phyloP scores from a whole-genome alignment of 2,329 filamentous ascomycete species.

The Byssochlamys sp. region DNA sequence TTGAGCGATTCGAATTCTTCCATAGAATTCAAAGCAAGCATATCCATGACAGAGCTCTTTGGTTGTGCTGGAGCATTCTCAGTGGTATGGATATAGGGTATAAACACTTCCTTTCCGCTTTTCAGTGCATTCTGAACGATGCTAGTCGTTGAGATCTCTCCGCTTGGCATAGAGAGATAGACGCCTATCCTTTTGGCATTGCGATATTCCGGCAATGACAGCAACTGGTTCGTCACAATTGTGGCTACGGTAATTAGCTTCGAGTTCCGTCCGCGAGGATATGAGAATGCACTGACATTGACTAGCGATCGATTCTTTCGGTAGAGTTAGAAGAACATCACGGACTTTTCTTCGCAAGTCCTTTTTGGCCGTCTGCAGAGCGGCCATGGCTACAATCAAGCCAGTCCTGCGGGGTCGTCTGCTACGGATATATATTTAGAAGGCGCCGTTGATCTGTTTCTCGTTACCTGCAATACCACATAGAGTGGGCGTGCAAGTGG shows the following conservation, averaged over 20 bases:
- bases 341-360: constrained; percentile 65
- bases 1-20: constrained; percentile 68
- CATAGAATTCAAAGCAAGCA: constrained; percentile 67
- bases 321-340: constrained; percentile 51
- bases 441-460: neutral
- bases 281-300: constrained; percentile 55
- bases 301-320: constrained; percentile 50
- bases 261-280: neutral
- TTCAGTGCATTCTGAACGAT: constrained; percentile 74
- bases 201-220: constrained; percentile 62
- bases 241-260: constrained; percentile 44
- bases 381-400: constrained; percentile 38
- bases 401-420: neutral
- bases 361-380: constrained; percentile 61
- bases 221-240: constrained; percentile 54
- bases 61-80: constrained; percentile 29
- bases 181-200: constrained; percentile 68
- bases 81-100: constrained; percentile 73
- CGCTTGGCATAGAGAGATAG: constrained; percentile 84
- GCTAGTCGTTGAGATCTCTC: constrained; percentile 72
- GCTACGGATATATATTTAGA: neutral
- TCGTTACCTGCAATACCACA: neutral
- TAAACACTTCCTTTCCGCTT: constrained; percentile 73
- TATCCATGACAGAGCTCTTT: constrained; percentile 75
- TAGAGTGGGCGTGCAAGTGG: neutral